Evolutionary conservation across 345 rosid species (phyloP), one percentile per base, ranked within the genome.

Genomic region (Xanthoceras sorbifolium): DNA sequence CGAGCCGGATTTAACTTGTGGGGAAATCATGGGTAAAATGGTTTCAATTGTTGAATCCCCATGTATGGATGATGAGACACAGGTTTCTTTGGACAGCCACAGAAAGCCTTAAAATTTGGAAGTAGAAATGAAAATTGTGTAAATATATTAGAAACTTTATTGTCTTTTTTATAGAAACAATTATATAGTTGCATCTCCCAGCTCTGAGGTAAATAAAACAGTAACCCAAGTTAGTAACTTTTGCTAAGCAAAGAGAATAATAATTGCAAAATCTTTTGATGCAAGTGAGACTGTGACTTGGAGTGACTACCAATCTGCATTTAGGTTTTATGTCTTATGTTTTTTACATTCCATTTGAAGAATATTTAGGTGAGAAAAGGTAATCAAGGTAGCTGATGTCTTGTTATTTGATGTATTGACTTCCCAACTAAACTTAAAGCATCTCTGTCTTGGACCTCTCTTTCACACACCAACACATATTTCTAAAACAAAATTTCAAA

Each of bases 61-160:
- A 32, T 52, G 62, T 80, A 68, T 69, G 64, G 72, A 64, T 75
- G 87, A 76, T 74, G 82, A 81, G 64, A 78, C 81, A 61, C 76
- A 76, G 83, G 84, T 70, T 74, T 87, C 80, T 80, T 57, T 77
- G 71, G 85, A 82, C 79, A 78, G 48, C 78, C 79, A 57, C 77
- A 76, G 72, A 71, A 66, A 76, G 76, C 64, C 63, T 73, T 55
- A 64, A 52, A 68, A 69, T 4, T 9, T 74, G 78, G 64, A 68
- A 85, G 72, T 70, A 69, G 79, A 74, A 80, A 72, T 74, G 26
- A 70, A 78, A 76, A 57, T 6, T 8, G 23, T 57, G 62, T 73
- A 55, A 71, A 79, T 54, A 76, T 72, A 29, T 67, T 22, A 60
- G 75, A 59, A 76, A 72, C 64, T 64, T 60, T 48, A 9, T 50